Evolutionary conservation across 441 rosid genomes (phyloP), one percentile per base, ranked within the genome.

Genomic region (Bruguiera hainesii): DNA sequence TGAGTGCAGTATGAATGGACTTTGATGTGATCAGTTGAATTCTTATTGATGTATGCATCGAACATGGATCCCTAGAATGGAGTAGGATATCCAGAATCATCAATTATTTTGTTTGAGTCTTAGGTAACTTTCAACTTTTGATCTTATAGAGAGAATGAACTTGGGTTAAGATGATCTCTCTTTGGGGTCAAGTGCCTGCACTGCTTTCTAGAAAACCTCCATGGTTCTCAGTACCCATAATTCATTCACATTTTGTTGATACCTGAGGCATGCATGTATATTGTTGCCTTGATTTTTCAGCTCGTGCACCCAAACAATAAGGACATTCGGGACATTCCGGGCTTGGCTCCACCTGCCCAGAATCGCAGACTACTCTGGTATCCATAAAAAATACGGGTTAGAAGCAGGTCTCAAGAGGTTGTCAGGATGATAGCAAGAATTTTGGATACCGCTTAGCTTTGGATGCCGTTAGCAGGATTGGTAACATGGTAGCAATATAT

Each of bases 291-390:
- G 9, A 21, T 30, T 19, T 70, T 65, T 62, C 87, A 95, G 99
- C 76, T 95, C 66, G 96, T 90, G 81, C 78, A 90, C 78, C 98
- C 99, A n/a, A 82, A 82, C 73, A 95, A 95, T 85, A 91, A 90
- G 75, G 97, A 90, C 76, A 90, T 95, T 69, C 85, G 79, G 26
- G 89, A 79, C 75, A 86, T 95, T 70, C 97, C 99, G 0, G 98
- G 98, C 60, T 51, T 95, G 75, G 98, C 97, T 26, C 99, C 99
- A 52, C 98, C 99, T 60, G 98, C 89, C 26, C 84, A 78, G 82
- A 71, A 71, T 61, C 85, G 99, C 55, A 88, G 83, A 71, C 79
- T 95, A 63, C 98, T 95, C 67, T 90, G 90, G 96, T 69, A 56
- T 72, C 73, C 72, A 9, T 73, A 68, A 73, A 65, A 80, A 23